These are phyloP conservation scores for Elymus sibiricus DNA, from an alignment of 176 grass and related monocot species.

Conservation along the genomic window DNA sequence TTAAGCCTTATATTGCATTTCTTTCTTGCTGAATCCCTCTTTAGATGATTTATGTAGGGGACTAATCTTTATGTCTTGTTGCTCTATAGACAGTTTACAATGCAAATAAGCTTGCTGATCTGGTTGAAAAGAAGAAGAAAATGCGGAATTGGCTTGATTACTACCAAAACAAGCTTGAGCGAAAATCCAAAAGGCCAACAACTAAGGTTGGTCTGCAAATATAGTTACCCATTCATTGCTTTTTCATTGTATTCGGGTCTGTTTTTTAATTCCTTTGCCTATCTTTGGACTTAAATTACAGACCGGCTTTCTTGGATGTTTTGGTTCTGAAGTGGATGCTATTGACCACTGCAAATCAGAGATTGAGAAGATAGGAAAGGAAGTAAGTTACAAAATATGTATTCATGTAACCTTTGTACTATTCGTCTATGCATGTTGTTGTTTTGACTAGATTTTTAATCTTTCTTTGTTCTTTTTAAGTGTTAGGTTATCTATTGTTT, in stretches of 20 bases:
- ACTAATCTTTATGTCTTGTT: conserved; percentile 5
- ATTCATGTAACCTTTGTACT: neutral
- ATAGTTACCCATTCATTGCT: neutral
- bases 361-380: conserved; percentile 73
- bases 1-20: neutral
- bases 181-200: conserved; percentile 66
- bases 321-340: conserved; percentile 82
- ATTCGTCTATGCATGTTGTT: neutral
- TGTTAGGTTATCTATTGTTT: neutral
- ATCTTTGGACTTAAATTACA: conserved; percentile 32
- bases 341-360: conserved; percentile 91
- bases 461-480: neutral
- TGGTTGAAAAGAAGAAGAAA: conserved; percentile 90
- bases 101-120: conserved; percentile 81
- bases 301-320: conserved; percentile 91
- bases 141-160: conserved; percentile 91
- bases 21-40: neutral
- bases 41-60: neutral
- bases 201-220: conserved; percentile 56
- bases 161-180: conserved; percentile 77
- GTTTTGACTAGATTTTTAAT: neutral
- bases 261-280: conserved; percentile 30
- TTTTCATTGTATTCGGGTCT: neutral
- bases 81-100: conserved; percentile 72
- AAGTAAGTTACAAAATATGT: conserved; percentile 52